Percentiles rank a stretch among this genome's conserved stretches.
phyloP scores from a whole-genome alignment of 2,329 filamentous ascomycete genomes.

The Aspergillus neoniger region DNA sequence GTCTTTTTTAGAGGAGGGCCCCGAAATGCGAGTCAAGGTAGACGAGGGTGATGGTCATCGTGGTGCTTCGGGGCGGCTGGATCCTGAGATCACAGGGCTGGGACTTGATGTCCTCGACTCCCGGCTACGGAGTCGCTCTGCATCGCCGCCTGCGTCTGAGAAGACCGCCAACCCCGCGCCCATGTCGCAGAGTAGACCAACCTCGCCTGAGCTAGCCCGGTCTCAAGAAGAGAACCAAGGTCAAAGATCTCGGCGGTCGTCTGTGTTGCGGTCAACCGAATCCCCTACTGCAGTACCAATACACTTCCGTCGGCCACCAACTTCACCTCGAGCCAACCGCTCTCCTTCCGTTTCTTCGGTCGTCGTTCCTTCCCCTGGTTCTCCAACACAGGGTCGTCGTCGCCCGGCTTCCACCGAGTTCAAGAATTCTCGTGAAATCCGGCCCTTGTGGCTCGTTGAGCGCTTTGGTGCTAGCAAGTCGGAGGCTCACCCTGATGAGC shows the following conservation, averaged over 20 bases:
- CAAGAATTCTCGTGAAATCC: conserved; percentile 64
- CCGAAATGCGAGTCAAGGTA: conserved; percentile 57
- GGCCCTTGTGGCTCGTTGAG: conserved; percentile 81
- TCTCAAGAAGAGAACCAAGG: conserved; percentile 18
- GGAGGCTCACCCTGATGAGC: conserved; percentile 42
- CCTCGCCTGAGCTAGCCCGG: conserved; percentile 30
- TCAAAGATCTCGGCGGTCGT: conserved; percentile 30
- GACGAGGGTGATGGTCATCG: conserved; percentile 38
- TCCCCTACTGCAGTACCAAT: conserved; percentile 60
- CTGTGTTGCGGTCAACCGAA: conserved; percentile 31
- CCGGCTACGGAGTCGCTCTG: conserved; percentile 39
- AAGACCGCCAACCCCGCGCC: conserved; percentile 31
- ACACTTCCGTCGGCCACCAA: conserved; percentile 55
- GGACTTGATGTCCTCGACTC: conserved; percentile 26
- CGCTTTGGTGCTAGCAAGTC: conserved; percentile 52
- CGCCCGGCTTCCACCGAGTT: conserved; percentile 56
- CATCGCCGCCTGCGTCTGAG: conserved; percentile 33
- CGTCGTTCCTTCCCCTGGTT: conserved; percentile 39
- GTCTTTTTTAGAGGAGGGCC: conserved; percentile 67
- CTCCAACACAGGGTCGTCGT: conserved; percentile 46
- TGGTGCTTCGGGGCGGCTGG: conserved; percentile 50
- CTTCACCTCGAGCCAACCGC: conserved; percentile 47
- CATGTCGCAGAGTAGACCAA: conserved; percentile 38
- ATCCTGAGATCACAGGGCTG: conserved; percentile 23
- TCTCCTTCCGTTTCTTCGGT: conserved; percentile 45